Evolutionary conservation across 768 basidiomycete genomes (phyloP), one percentile per base, ranked within the genome.

Genomic region (Pilatotrama ljubarskyi): DNA sequence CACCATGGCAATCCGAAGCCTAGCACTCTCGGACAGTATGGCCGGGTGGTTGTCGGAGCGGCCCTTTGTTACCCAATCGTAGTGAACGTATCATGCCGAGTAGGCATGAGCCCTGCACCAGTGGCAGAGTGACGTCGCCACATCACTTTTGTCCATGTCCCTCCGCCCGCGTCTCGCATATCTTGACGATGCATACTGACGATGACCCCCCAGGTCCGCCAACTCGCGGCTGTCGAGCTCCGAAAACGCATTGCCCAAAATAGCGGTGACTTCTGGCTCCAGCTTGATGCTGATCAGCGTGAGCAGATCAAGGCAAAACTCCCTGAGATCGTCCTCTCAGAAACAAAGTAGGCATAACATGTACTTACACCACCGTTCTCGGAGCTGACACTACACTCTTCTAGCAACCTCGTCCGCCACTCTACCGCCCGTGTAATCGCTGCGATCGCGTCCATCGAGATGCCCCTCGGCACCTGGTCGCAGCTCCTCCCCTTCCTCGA

Each of bases 161-260:
- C 52, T 38, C 25, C 59, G 38, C 24, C 32, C 18, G 43, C 29
- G 11, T 37, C 35, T 14, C 46, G 41, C 47, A 35, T 38, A 20
- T 24, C 26, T 20, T 2, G 36, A 26, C 61, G 36, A 1, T 9
- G 47, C 41, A 13, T 13, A n/a, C 32, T 54, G 18, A 54, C 41
- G 13, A 20, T 11, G n/a, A 18, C 1, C 13, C 4, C n/a, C 1
- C 51, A 99, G 95, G 87, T 98, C 63, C 91, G 95, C 62, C 97
- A 99, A 85, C 83, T 99, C 20, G 93, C 95, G 48, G 95, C 95
- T 8, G 95, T 98, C 55, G 97, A 99, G 76, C 81, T 98, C 72
- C 84, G 96, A 67, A 99, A 99, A 80, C 91, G 96, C 58, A 84
- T 98, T 61, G 73, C 81, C 25, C 83, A 86, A 71, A 88, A 88